Evolutionary conservation across 768 basidiomycete genomes (phyloP), one percentile per base, ranked within the genome.

Genomic region (Boletus vermiculosoides): DNA sequence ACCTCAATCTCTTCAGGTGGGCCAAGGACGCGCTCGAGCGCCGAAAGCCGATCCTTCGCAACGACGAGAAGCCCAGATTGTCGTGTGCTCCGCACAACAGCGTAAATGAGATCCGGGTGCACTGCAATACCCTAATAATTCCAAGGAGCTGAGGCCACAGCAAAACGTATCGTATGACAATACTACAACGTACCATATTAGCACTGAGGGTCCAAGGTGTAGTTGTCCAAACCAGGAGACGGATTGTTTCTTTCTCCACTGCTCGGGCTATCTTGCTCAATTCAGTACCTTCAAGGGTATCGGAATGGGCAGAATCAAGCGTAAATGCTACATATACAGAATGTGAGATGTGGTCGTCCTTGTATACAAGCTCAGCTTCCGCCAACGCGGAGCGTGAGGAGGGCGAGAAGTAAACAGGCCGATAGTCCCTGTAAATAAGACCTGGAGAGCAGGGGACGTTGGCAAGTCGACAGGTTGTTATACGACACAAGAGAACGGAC

Each of bases 191-290:
- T 62, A 94, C 94, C 90, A 94, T 93, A 66, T 99, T 98, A 2
- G 93, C 92, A 6, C 91, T 93, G 46, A 98, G 74, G 5, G 93
- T 98, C 96, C 96, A 99, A 1, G 96, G 92, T 0, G 96, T 98
- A 4, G 96, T 98, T 3, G 96, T 98, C 96, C 96, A 99, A 5
- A 96, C 89, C 18, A 94, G 76, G 11, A 97, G 63, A 30, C 80
- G 78, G 12, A 87, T 71, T 48, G 64, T 18, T 61, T 68, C 67
- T 2, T 66, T 61, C 8, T 80, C 51, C 16, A 78, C 56, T 16
- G 74, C 55, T 23, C 69, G 72, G 45, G 80, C 13, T 37, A 61
- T 45, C 47, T 54, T 55, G 41, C 20, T 40, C 33, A 46, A 64
- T 25, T 55, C 34, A 6, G 58, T 53, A 15, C 40, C 68, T 58